Conservation (phyloP, 768 basidiomycete species). For the Pholiota molesta region DNA sequence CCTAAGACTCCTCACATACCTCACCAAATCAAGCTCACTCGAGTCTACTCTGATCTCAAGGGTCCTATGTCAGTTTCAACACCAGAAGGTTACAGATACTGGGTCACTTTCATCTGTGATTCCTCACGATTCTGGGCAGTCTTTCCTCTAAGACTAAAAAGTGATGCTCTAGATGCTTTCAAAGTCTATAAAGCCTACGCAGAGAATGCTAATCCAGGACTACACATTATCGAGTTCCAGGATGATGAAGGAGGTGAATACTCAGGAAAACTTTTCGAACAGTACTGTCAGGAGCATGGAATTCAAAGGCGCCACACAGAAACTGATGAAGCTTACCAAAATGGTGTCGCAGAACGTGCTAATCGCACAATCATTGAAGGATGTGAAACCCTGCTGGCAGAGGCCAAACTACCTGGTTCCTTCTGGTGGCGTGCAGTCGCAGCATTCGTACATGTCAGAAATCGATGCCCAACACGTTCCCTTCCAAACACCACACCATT, state of each 20-base stretch:
- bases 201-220: conserved; percentile 30
- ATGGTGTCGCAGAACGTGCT: conserved; percentile 42
- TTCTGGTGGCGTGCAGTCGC: conserved; percentile 28
- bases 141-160: conserved; percentile 26
- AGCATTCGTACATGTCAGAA: conserved; percentile 24
- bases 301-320: conserved; percentile 19
- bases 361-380: conserved; percentile 39
- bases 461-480: conserved; percentile 23
- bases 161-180: conserved; percentile 29
- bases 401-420: conserved; percentile 17
- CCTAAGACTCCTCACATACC: not conserved
- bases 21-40: conserved; percentile 16
- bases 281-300: conserved; percentile 26
- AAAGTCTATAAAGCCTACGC: conserved; percentile 34
- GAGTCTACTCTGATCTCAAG: conserved; percentile 32
- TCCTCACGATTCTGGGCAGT: conserved; percentile 20
- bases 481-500: conserved; percentile 27
- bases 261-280: conserved; percentile 24
- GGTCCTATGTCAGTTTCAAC: conserved; percentile 27
- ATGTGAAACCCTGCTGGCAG: conserved; percentile 31
- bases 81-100: conserved; percentile 28
- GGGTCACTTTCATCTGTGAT: conserved; percentile 34
- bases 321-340: conserved; percentile 37
- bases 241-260: conserved; percentile 41
- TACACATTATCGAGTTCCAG: conserved; percentile 26